phyloP scores from a whole-genome alignment of 1,284 basidiomycete species.

The Termitomyces sp. region DNA sequence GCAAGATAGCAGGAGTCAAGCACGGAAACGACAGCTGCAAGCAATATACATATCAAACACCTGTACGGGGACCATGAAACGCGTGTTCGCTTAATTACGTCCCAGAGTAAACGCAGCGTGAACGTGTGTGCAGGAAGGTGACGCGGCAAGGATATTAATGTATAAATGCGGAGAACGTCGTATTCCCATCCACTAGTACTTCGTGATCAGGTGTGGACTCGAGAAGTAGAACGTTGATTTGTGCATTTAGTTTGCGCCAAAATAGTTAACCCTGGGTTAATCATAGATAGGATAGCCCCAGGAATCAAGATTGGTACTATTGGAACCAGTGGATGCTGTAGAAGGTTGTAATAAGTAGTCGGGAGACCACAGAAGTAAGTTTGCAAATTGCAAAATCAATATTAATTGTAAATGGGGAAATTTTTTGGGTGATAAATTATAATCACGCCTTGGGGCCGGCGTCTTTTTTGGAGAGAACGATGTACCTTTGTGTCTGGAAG shows the following conservation, averaged over 20 bases:
- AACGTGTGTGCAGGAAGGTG: constrained; percentile 7
- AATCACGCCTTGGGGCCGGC: background rate
- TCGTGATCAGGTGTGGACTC: background rate
- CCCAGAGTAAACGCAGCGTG: background rate
- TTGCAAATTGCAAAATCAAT: background rate
- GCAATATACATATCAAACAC: background rate
- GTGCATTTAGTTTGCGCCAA: background rate
- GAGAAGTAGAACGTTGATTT: background rate
- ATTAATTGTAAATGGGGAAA: background rate
- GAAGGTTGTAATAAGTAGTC: background rate
- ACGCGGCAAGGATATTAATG: constrained; percentile 1
- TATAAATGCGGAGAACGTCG: constrained; percentile 3
- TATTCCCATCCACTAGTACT: background rate
- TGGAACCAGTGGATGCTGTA: background rate
- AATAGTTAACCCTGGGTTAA: background rate
- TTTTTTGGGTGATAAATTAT: background rate
- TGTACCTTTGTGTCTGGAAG: background rate
- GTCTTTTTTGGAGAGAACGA: background rate
- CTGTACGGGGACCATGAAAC: background rate
- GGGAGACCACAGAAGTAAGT: background rate
- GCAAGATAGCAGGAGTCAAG: background rate
- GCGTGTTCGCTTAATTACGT: constrained; percentile 10
- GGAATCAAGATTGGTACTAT: background rate
- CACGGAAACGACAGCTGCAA: background rate
- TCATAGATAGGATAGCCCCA: background rate